Conservation (phyloP, 2,329 filamentous ascomycete species). For the Fusarium algeriense region DNA sequence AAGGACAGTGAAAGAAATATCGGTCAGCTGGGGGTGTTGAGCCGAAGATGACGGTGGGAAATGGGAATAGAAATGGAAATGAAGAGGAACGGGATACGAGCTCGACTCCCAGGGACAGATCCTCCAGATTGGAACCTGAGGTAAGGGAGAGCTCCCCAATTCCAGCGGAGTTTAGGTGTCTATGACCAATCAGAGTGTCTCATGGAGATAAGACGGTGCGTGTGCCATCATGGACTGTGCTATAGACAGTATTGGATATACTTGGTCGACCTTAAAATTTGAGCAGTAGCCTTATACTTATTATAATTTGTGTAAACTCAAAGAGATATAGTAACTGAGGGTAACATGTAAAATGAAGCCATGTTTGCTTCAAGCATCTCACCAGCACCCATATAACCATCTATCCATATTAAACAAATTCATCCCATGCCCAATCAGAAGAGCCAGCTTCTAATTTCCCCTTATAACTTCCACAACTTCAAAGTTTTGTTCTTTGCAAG, state of each 20-base stretch:
- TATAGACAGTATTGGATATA: background rate
- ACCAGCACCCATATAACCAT: background rate
- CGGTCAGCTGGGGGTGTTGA: constrained; percentile 22
- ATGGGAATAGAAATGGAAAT: constrained; percentile 12
- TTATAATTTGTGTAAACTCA: background rate
- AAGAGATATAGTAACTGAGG: background rate
- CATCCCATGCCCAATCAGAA: background rate
- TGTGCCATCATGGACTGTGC: constrained; percentile 17
- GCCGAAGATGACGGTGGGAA: constrained; percentile 12
- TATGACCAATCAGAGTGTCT: constrained; percentile 24
- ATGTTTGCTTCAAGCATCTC: background rate
- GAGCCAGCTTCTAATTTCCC: constrained; percentile 23
- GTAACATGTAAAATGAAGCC: background rate
- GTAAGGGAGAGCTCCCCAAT: constrained; percentile 39
- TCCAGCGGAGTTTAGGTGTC: constrained; percentile 19
- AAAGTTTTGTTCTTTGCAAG: background rate
- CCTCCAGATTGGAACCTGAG: constrained; percentile 18
- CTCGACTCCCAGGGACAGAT: constrained; percentile 18
- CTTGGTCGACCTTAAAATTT: background rate
- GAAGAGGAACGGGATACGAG: constrained; percentile 29
- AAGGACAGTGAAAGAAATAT: constrained; percentile 22
- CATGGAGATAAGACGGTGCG: constrained; percentile 11
- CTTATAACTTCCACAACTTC: background rate
- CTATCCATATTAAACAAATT: background rate
- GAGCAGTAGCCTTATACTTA: background rate